These are phyloP conservation scores for Royoungia palumana DNA, from an alignment of 768 basidiomycete species.

Conservation along the genomic window DNA sequence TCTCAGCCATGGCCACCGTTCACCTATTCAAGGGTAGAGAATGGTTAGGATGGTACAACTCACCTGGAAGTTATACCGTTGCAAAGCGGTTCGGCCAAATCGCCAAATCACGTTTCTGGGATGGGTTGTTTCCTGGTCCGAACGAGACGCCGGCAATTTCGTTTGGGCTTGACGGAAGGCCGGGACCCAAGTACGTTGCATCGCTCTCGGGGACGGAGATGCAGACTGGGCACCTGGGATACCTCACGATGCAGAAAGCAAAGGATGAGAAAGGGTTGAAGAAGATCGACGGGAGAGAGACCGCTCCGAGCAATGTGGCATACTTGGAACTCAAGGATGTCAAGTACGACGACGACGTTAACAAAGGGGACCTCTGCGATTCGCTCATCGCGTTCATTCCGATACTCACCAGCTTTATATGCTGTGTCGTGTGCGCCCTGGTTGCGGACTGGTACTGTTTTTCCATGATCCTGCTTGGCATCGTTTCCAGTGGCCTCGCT, in stretches of 20 bases:
- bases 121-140: constrained; percentile 31
- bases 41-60: constrained; percentile 38
- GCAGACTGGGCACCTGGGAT: constrained; percentile 29
- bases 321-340: constrained; percentile 22
- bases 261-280: background rate
- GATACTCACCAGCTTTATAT: constrained; percentile 20
- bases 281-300: constrained; percentile 12
- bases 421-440: constrained; percentile 25
- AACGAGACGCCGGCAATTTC: constrained; percentile 25
- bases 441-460: constrained; percentile 31
- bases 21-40: constrained; percentile 30
- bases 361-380: background rate
- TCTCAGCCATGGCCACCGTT: constrained; percentile 36
- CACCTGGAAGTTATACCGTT: constrained; percentile 34
- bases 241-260: constrained; percentile 23
- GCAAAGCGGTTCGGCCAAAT: constrained; percentile 32
- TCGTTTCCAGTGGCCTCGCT: constrained; percentile 31
- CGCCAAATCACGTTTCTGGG: constrained; percentile 29
- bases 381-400: constrained; percentile 24
- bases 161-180: constrained; percentile 29
- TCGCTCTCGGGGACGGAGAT: constrained; percentile 29
- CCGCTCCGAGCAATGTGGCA: constrained; percentile 19
- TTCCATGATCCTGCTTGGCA: constrained; percentile 32
- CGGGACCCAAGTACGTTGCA: constrained; percentile 26
- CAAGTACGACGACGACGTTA: constrained; percentile 14